Conservation (phyloP, 2,329 filamentous ascomycete species). For the Cladophialophora yegresii region DNA sequence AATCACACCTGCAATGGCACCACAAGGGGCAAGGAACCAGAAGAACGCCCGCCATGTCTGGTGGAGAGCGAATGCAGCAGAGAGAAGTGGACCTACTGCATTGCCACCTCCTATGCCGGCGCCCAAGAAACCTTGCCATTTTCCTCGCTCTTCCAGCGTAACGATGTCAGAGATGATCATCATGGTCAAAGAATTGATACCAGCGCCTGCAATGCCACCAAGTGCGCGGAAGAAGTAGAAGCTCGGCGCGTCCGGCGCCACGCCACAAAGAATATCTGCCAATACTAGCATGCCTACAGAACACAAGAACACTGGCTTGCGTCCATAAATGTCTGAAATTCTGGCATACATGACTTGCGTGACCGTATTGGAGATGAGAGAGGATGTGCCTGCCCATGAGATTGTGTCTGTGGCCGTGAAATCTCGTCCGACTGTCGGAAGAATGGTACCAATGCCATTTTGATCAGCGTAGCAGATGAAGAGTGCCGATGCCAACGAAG, state of each 20-base stretch:
- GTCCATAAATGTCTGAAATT: conserved; percentile 62
- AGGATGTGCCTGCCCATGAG: conserved; percentile 20
- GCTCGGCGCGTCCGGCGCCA: conserved; percentile 58
- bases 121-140: conserved; percentile 44
- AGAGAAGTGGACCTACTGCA: conserved; percentile 52
- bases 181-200: conserved; percentile 61
- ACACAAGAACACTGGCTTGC: conserved; percentile 60
- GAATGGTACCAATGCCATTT: conserved; percentile 57
- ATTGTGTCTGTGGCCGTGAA: conserved; percentile 42
- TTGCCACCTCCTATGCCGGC: conserved; percentile 51
- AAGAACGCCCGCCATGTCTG: conserved; percentile 52
- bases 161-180: conserved; percentile 65
- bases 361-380: conserved; percentile 47
- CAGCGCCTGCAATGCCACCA: conserved; percentile 62
- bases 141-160: conserved; percentile 60
- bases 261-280: conserved; percentile 61
- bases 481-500: conserved; percentile 55
- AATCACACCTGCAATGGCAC: conserved; percentile 50
- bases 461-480: conserved; percentile 61
- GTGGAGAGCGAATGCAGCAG: conserved; percentile 49
- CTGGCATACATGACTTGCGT: conserved; percentile 67
- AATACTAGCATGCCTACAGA: conserved; percentile 57
- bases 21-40: conserved; percentile 57
- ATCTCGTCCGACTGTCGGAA: conserved; percentile 56
- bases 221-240: conserved; percentile 64